Evolutionary conservation across 495 filamentous ascomycete genomes (phyloP), one percentile per base, ranked within the genome.

Genomic region (Peziza echinospora): DNA sequence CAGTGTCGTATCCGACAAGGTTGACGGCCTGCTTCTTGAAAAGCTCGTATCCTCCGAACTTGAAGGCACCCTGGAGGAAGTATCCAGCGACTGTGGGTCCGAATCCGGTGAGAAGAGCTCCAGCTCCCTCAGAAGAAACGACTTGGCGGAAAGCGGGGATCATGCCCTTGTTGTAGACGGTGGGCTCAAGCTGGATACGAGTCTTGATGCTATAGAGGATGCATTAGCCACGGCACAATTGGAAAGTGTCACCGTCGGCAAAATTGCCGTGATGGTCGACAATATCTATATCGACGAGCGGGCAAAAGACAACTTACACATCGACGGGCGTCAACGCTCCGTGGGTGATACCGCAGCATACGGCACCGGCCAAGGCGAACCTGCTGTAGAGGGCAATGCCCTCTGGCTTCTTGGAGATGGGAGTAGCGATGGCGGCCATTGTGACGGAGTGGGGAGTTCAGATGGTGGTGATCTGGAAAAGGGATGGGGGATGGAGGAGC

Each of bases 11-110:
- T 53, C 84, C 72, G 53, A 91, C 61, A 46, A 73, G 47, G 71
- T 85, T 85, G 73, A 92, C 86, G 52, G 66, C 70, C 65, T 89
- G 84, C 67, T 85, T 76, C 78, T 92, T 92, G 77, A 92, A 92
- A 62, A 91, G 76, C 66, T 92, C 84, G 61, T 92, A 92, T 59
- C 84, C 84, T 63, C 84, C 84, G 65, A 92, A 92, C 70, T 92
- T 92, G 78, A 91, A 78, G 58, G 81, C 80, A 57, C 84, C 84
- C 70, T 92, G 84, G 56, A 92, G 78, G 76, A 89, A 89, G 72
- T 92, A 92, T 59, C 84, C 84, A 60, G 83, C 82, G 51, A 76
- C 76, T 61, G 84, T 91, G 55, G 84, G 84, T 53, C 84, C 84
- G 63, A 77, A 72, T 65, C 84, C 84, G 55, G 84, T 92, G 58